phyloP scores from a whole-genome alignment of 2,329 filamentous ascomycete genomes.

The Trichocomaceae sp. region DNA sequence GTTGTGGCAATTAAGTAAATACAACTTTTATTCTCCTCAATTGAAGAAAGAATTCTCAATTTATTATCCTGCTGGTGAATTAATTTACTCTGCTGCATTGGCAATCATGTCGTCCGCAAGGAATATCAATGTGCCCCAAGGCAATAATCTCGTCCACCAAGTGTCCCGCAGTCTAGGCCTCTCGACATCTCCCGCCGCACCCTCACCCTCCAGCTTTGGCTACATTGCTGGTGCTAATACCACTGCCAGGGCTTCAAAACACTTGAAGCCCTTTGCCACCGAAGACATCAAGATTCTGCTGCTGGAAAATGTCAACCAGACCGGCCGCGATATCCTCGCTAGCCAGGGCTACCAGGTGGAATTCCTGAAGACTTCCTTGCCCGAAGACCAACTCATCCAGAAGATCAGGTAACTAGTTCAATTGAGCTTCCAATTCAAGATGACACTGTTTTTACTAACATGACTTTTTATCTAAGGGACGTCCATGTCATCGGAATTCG shows the following conservation, averaged over 20 bases:
- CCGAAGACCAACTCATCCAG: constrained; percentile 89
- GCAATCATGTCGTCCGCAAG: constrained; percentile 25
- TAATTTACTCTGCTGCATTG: neutral
- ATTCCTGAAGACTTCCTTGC: constrained; percentile 76
- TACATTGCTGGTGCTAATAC: constrained; percentile 31
- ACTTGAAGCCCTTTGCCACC: constrained; percentile 89
- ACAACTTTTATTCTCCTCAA: neutral
- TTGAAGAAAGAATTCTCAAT: neutral
- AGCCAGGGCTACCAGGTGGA: constrained; percentile 95
- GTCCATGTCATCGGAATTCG: constrained; percentile 97
- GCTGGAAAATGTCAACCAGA: constrained; percentile 91
- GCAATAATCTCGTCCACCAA: constrained; percentile 31
- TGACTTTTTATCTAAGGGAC: constrained; percentile 51
- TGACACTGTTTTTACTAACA: constrained; percentile 10
- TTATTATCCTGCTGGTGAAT: neutral
- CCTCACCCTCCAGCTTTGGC: constrained; percentile 60
- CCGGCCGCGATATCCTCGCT: constrained; percentile 73
- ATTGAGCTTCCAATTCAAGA: neutral
- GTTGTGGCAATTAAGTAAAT: neutral
- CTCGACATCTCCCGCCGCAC: constrained; percentile 67
- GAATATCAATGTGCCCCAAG: constrained; percentile 28
- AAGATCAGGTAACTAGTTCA: constrained; percentile 76
- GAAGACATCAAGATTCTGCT: constrained; percentile 95
- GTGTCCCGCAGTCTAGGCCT: constrained; percentile 58
- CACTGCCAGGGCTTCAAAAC: constrained; percentile 53